A percentile compares a stretch with the other conserved stretches of the same genome.
Conservation (phyloP, 257 asterid genomes). For the Marsdenia floribunda region DNA sequence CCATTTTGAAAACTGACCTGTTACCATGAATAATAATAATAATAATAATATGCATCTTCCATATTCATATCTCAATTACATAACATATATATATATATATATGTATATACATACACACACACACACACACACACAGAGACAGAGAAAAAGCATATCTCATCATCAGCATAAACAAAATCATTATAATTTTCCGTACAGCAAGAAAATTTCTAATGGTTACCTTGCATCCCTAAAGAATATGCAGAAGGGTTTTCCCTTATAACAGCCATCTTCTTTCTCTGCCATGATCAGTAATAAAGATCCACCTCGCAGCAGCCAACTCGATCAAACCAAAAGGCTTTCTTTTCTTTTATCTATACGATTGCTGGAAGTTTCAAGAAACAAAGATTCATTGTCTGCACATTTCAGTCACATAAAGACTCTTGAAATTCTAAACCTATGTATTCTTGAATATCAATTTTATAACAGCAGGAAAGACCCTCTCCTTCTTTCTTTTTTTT, state of each 20-base stretch:
- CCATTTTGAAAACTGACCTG: constrained; percentile 55
- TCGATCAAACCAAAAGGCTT: constrained; percentile 6
- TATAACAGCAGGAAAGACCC: not conserved
- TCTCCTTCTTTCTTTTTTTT: not conserved
- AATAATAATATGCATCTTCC: not conserved
- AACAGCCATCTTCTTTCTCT: constrained; percentile 23
- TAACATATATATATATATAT: too few species aligned
- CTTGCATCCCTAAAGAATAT: constrained; percentile 37
- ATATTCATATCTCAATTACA: too few species aligned
- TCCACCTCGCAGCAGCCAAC: not conserved
- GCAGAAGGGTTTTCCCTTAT: constrained; percentile 23
- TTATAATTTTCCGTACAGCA: not conserved
- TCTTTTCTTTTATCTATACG: not conserved
- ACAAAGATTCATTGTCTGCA: not conserved
- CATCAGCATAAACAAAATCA: too few species aligned
- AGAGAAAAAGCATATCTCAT: too few species aligned
- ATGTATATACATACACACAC: too few species aligned
- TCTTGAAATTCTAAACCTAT: not conserved
- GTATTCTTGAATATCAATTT: not conserved
- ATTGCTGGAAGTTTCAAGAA: not conserved
- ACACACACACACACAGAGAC: too few species aligned
- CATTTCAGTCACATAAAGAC: not conserved
- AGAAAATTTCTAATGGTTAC: constrained; percentile 14
- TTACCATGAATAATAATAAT: constrained; percentile 2
- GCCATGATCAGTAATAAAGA: constrained; percentile 7